Evolutionary conservation across 1,284 basidiomycete species (phyloP).

Genomic region (Chondrostereum purpureum): DNA sequence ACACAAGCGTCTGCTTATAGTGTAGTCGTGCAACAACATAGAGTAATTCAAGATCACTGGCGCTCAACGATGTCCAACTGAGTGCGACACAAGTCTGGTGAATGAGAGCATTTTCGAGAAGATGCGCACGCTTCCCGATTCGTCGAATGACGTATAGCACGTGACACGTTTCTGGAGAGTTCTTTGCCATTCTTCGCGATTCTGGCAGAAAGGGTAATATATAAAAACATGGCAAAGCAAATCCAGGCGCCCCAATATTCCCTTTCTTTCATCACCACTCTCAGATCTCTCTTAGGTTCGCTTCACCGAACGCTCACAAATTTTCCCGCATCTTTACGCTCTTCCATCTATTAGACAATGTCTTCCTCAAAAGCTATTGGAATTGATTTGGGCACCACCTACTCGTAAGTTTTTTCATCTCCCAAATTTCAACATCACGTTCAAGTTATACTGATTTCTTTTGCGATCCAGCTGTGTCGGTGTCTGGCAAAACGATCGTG

Average conservation of each 20-base stretch:
- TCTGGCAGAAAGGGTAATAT: slow-evolving; percentile 3
- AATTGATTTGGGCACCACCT: slow-evolving; percentile 87
- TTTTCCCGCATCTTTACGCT: no score
- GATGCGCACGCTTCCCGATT: no score
- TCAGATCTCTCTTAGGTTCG: background rate
- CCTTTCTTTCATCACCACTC: background rate
- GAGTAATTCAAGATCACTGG: no score
- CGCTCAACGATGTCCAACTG: no score
- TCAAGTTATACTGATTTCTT: no score
- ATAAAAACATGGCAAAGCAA: background rate
- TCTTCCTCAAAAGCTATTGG: slow-evolving; percentile 81
- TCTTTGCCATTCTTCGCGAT: slow-evolving; percentile 2
- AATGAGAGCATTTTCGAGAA: slow-evolving; percentile 15
- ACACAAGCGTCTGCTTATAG: no score
- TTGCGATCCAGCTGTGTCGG: slow-evolving; percentile 32
- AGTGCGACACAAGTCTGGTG: no score
- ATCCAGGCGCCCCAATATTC: background rate
- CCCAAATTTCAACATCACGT: no score
- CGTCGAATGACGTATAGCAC: background rate
- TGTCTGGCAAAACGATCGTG: slow-evolving; percentile 48
- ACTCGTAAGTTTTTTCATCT: slow-evolving; percentile 62
- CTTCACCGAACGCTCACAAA: no score
- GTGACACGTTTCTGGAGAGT: slow-evolving; percentile 1
- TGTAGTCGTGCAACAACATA: no score
- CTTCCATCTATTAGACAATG: slow-evolving; percentile 33